These are phyloP conservation scores for Limonium bicolor DNA, from an alignment of 148 eudicot species.

Conservation along the genomic window DNA sequence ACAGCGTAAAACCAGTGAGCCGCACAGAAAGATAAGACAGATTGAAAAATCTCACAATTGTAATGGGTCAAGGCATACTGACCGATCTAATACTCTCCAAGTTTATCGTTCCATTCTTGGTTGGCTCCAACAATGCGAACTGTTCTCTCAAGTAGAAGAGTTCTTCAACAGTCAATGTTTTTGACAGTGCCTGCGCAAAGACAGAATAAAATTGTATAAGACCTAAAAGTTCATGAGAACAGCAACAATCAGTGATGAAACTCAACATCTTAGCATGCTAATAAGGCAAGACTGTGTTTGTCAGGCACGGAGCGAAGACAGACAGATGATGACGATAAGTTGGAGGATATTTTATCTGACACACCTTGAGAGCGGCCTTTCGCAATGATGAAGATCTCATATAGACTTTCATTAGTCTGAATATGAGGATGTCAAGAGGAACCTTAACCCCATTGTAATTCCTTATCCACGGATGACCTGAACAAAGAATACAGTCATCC, in stretches of 20 bases:
- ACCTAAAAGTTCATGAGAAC: no score
- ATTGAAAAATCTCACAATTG: no score
- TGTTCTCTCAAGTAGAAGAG: conserved; percentile 40
- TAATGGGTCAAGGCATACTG: neutral
- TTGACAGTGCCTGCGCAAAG: conserved; percentile 39
- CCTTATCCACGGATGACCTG: conserved; percentile 57
- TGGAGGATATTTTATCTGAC: no score
- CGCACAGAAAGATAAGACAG: no score
- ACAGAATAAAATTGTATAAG: no score
- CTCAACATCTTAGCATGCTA: no score
- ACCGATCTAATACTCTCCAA: conserved; percentile 28
- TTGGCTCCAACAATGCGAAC: conserved; percentile 30
- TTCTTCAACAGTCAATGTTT: conserved; percentile 33
- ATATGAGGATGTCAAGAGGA: conserved; percentile 33
- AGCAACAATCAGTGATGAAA: no score
- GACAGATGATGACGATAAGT: no score
- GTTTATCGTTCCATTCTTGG: conserved; percentile 23
- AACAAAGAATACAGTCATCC: neutral
- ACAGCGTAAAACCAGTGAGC: neutral
- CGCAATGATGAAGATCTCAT: conserved; percentile 56
- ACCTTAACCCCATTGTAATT: conserved; percentile 20
- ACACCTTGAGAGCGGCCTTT: conserved; percentile 63
- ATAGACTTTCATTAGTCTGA: conserved; percentile 49
- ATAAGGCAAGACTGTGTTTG: no score
- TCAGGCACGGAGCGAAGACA: no score